Evolutionary conservation across 345 rosid species (phyloP).

Genomic region (Salix viminalis): DNA sequence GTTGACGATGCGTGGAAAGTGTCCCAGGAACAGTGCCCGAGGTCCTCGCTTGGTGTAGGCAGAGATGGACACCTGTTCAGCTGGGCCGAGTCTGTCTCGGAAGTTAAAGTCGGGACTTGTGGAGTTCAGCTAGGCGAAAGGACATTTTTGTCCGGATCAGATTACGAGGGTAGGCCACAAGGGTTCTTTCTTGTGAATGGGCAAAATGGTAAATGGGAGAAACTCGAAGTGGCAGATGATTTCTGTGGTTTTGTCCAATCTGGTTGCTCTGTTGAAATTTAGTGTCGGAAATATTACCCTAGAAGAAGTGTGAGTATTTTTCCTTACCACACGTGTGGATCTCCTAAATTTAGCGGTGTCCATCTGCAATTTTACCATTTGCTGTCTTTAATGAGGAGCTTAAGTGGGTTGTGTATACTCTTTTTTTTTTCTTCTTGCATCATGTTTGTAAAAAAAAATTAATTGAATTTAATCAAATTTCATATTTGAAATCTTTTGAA

Average conservation of each 20-base stretch:
- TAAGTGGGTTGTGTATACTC: too few species aligned
- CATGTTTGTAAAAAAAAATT: too few species aligned
- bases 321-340: too few species aligned
- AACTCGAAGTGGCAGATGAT: slow-evolving; percentile 30
- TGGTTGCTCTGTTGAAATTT: slow-evolving; percentile 57
- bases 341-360: too few species aligned
- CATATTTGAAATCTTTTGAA: too few species aligned
- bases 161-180: slow-evolving; percentile 42
- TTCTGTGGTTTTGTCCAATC: slow-evolving; percentile 54
- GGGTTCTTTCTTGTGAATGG: slow-evolving; percentile 35
- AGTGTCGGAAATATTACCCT: not conserved
- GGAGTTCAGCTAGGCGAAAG: slow-evolving; percentile 33
- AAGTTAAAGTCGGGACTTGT: slow-evolving; percentile 32
- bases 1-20: slow-evolving; percentile 44
- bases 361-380: too few species aligned
- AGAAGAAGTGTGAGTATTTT: not conserved
- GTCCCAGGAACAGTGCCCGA: slow-evolving; percentile 27
- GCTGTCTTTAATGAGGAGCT: too few species aligned
- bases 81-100: slow-evolving; percentile 10
- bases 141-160: slow-evolving; percentile 47
- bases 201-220: slow-evolving; percentile 36
- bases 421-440: too few species aligned
- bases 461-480: too few species aligned
- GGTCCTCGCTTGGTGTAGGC: slow-evolving; percentile 21
- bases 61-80: not conserved